These are phyloP conservation scores for Pythium rhizo-oryzae DNA, from an alignment of 352 stramenopile species.

Conservation along the genomic window DNA sequence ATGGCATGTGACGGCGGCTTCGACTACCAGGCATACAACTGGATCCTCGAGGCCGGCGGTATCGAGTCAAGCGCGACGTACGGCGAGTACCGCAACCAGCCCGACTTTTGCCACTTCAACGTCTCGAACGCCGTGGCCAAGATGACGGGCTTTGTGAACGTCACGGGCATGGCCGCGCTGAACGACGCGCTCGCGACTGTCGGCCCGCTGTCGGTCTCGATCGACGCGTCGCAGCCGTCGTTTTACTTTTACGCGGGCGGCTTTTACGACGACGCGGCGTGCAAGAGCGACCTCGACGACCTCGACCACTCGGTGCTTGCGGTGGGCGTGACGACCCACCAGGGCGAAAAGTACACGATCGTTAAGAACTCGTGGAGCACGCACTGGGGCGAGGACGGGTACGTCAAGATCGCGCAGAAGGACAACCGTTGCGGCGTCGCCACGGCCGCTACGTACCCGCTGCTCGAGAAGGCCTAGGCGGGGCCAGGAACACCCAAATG, in stretches of 20 bases:
- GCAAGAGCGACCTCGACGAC: conserved; percentile 90
- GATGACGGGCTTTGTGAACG: conserved; percentile 83
- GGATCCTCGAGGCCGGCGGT: conserved; percentile 83
- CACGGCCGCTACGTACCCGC: conserved; percentile 83
- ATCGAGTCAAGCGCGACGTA: conserved; percentile 84
- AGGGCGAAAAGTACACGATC: conserved; percentile 93
- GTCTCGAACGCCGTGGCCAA: conserved; percentile 62
- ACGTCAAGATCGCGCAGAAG: conserved; percentile 92
- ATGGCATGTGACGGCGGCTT: conserved; percentile 88
- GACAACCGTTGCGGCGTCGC: conserved; percentile 96
- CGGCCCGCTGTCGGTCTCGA: conserved; percentile 88
- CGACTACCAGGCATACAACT: conserved; percentile 91
- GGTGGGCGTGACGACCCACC: conserved; percentile 88
- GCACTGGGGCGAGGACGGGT: conserved; percentile 93
- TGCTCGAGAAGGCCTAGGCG: conserved; percentile 44
- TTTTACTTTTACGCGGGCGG: conserved; percentile 92
- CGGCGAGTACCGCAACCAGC: conserved; percentile 85
- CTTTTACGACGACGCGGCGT: conserved; percentile 86
- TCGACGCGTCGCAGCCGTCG: conserved; percentile 79
- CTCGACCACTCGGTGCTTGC: conserved; percentile 93
- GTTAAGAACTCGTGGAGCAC: conserved; percentile 96
- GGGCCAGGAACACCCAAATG: neutral
- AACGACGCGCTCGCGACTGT: conserved; percentile 83
- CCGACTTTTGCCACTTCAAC: conserved; percentile 91
- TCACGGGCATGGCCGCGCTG: conserved; percentile 70